Evolutionary conservation across 495 filamentous ascomycete species (phyloP).

Genomic region (Rhizodiscina lignyota): DNA sequence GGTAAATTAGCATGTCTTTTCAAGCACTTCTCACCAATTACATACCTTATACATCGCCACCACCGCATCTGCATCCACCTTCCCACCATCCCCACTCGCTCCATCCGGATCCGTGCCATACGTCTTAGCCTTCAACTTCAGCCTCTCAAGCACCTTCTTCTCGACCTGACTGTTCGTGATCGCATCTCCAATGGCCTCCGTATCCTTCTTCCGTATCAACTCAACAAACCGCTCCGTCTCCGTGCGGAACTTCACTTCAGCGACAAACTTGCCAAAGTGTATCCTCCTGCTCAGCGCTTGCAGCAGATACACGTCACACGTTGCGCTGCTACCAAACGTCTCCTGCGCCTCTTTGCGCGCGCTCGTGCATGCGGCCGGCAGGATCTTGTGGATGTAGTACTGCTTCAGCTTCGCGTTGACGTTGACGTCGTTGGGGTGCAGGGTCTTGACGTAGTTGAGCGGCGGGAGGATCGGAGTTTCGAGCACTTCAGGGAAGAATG

Average conservation of each 20-base stretch:
- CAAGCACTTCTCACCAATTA: background rate
- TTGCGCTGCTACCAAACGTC: conserved; percentile 89
- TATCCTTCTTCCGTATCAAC: conserved; percentile 65
- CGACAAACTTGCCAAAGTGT: conserved; percentile 98
- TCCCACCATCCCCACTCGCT: conserved; percentile 35
- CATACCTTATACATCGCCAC: conserved; percentile 79
- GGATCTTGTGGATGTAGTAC: conserved; percentile 66
- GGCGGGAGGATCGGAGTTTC: conserved; percentile 69
- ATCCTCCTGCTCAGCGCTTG: conserved; percentile 85
- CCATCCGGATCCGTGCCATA: conserved; percentile 84
- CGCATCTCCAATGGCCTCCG: conserved; percentile 64
- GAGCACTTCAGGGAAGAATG: conserved; percentile 81
- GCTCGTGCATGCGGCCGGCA: conserved; percentile 65
- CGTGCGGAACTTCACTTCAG: conserved; percentile 88
- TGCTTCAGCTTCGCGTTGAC: conserved; percentile 76
- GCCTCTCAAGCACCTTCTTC: conserved; percentile 73
- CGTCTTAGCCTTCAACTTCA: conserved; percentile 81
- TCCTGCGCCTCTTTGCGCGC: conserved; percentile 72
- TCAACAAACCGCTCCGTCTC: conserved; percentile 64
- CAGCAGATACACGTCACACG: conserved; percentile 75
- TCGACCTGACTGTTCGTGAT: conserved; percentile 88
- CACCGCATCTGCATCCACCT: conserved; percentile 88
- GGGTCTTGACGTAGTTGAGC: conserved; percentile 76
- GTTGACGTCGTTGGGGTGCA: conserved; percentile 86
- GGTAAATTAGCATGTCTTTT: conserved; percentile 11